Base-by-base conservation (phyloP, 2,329 filamentous ascomycete genomes). In the Apiospora aurea region DNA sequence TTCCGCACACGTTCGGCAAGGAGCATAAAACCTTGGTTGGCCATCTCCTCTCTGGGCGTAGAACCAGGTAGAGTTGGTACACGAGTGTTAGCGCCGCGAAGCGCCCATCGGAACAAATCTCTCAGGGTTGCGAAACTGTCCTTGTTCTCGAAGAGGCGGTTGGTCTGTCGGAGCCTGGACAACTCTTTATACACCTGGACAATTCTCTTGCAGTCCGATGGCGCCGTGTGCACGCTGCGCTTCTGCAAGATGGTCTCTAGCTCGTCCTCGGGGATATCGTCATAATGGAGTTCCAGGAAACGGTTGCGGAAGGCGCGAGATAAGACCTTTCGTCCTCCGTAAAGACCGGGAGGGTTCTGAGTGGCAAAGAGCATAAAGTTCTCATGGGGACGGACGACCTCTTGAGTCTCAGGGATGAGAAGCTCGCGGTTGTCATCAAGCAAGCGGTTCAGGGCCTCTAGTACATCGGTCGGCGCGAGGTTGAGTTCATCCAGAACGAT, bases 301-400 rank as follows among this genome's bases (percentile, higher is more conserved):
- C 96, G 90, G 81, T 99, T 99, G 71, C 97, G 91, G 82, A 99
- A 99, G 1, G 96, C 96, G 57, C 97, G 90, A 1, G 96, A 98
- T 10, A 99, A 86, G 0, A 94, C 91, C 80, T 99, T 99, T 77
- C 96, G 90, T 21, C 96, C 96, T 72, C 97, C 97, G 77, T 99
- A 99, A 0, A 99, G 84, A 47, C 96, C 96, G 29, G 97, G 93
- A 0, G 96, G 96, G 76, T 99, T 99, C 79, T 99, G 96, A 0
- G 96, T 99, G 1, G 96, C 96, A 78, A 99, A 99, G 0, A 99
- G 89, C 90, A 98, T 97, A 81, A 99, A 99, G 77, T 97, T 95
- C 43, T 94, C 91, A 75, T 99, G 95, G 0, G 96, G 97, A 44
- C 92, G 92, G 53, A 99, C 93, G 47, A 97, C 87, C 80, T 99